phyloP scores from a whole-genome alignment of 2,329 filamentous ascomycete species.

The Leptographium flavum region DNA sequence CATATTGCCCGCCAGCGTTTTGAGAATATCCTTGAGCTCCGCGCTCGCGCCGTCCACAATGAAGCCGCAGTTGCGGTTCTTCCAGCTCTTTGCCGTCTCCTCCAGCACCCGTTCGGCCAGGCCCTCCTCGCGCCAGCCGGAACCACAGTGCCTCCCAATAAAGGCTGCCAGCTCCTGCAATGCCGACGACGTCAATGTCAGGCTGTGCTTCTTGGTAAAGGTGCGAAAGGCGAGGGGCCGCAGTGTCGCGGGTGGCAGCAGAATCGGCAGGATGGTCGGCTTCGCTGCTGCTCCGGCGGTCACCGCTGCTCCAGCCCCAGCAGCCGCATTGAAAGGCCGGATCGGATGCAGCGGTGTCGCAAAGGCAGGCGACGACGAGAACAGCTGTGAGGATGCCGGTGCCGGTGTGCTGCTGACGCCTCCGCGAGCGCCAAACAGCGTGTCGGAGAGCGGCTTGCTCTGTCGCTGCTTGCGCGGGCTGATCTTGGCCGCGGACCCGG shows the following conservation, averaged over 20 bases:
- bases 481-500: conserved; percentile 9
- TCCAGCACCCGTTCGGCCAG: conserved; percentile 85
- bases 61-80: conserved; percentile 72
- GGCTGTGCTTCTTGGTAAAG: conserved; percentile 93
- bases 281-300: conserved; percentile 54
- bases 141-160: conserved; percentile 85
- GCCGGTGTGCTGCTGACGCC: conserved; percentile 13
- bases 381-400: conserved; percentile 43
- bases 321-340: conserved; percentile 37
- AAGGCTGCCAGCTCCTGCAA: conserved; percentile 76
- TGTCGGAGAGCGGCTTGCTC: conserved; percentile 18
- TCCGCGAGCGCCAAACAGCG: conserved; percentile 23
- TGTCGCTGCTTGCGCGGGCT: conserved; percentile 15
- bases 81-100: conserved; percentile 84
- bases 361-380: conserved; percentile 83
- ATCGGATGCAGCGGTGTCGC: conserved; percentile 74
- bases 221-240: conserved; percentile 86
- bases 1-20: conserved; percentile 77
- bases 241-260: conserved; percentile 74
- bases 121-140: conserved; percentile 91
- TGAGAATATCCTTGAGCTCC: conserved; percentile 69
- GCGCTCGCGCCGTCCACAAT: conserved; percentile 75
- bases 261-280: conserved; percentile 63
- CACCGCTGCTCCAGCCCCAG: conserved; percentile 49
- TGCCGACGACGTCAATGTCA: conserved; percentile 80